Conservation (phyloP, 1,139 yeast genomes). For the Geotrichum cucujoidarum region DNA sequence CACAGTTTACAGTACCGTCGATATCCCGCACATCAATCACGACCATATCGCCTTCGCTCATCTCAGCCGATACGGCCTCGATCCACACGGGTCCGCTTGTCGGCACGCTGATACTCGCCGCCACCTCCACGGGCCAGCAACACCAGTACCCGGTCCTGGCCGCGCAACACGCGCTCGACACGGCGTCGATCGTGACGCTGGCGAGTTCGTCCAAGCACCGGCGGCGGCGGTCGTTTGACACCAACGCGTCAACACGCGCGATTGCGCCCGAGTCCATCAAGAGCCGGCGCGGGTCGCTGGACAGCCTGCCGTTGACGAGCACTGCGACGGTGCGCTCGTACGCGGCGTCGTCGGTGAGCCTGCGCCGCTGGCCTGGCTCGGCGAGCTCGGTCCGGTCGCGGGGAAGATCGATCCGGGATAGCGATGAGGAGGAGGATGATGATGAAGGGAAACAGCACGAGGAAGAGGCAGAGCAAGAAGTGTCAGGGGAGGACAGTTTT, state of each 20-base stretch:
- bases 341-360: conserved; percentile 12
- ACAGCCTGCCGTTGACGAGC: conserved; percentile 24
- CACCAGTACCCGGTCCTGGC: conserved; percentile 3
- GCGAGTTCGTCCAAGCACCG: conserved; percentile 39
- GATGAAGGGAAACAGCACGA: conserved; percentile 1
- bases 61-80: conserved; percentile 25
- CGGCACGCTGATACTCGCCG: conserved; percentile 20
- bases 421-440: conserved; percentile 6
- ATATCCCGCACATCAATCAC: conserved; percentile 32
- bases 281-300: conserved; percentile 29
- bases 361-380: conserved; percentile 13
- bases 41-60: conserved; percentile 29
- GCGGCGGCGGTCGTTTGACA: conserved; percentile 37
- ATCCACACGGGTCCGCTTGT: conserved; percentile 22
- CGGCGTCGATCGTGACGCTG: conserved; percentile 38
- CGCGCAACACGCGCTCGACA: conserved; percentile 24
- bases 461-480: not conserved
- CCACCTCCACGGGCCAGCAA: conserved; percentile 2
- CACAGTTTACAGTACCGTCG: conserved; percentile 33
- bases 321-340: conserved; percentile 18
- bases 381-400: conserved; percentile 6
- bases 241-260: conserved; percentile 39
- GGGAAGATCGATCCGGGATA: conserved; percentile 2
- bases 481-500: no score
- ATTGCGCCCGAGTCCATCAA: conserved; percentile 37